Conservation (phyloP, 352 stramenopile genomes). For the Albugo candida region DNA sequence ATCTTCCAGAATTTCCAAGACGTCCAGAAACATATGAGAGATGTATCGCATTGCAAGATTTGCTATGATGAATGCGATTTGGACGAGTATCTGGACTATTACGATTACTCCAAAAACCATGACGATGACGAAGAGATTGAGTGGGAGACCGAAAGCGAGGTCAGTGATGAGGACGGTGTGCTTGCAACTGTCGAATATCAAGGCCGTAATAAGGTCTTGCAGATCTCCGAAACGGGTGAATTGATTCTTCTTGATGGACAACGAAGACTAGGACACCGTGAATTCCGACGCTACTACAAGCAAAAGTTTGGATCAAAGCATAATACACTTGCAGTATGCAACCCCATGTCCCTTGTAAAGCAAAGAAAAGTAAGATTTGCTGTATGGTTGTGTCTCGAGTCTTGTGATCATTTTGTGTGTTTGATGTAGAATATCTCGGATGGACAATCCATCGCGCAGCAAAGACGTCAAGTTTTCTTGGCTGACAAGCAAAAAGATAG, state of each 20-base stretch:
- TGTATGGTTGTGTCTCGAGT: background rate
- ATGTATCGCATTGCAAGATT: conserved; percentile 81
- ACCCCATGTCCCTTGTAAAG: conserved; percentile 49
- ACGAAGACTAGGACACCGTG: conserved; percentile 66
- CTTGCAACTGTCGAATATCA: conserved; percentile 40
- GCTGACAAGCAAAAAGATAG: conserved; percentile 65
- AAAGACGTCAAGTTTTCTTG: conserved; percentile 41
- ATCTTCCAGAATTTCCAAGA: conserved; percentile 78
- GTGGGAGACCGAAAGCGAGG: background rate
- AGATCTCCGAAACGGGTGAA: conserved; percentile 78
- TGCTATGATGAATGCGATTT: conserved; percentile 80
- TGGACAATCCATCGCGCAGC: conserved; percentile 49
- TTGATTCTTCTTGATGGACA: conserved; percentile 63
- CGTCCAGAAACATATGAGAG: conserved; percentile 90
- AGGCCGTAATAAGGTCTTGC: conserved; percentile 29
- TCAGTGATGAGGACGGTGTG: conserved; percentile 23
- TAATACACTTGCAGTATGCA: conserved; percentile 37
- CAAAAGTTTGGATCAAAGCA: conserved; percentile 74
- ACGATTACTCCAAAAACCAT: conserved; percentile 72
- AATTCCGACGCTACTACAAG: conserved; percentile 81
- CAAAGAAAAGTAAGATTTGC: conserved; percentile 40
- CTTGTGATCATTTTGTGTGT: background rate
- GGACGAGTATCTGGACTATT: conserved; percentile 80
- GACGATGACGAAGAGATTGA: conserved; percentile 18
- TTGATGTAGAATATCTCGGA: conserved; percentile 42